Percentiles rank a stretch among this genome's conserved stretches.
phyloP scores from a whole-genome alignment of 768 basidiomycete genomes.

The Mycena vulgaris region DNA sequence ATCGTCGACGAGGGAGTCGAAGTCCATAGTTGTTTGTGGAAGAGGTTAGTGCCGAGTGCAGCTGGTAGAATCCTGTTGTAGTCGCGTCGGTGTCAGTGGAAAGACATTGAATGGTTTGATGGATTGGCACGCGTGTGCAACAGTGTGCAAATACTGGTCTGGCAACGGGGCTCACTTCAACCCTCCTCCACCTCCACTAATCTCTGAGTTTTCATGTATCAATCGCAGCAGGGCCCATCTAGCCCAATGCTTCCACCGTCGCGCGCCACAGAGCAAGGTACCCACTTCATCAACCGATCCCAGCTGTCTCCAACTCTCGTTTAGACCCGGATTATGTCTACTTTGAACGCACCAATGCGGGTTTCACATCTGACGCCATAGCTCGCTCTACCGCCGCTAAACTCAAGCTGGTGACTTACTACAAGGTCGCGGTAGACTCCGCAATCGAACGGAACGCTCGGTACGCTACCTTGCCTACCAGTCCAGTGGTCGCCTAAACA shows the following conservation, averaged over 20 bases:
- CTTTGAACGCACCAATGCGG: constrained; percentile 89
- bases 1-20: constrained; percentile 85
- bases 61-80: too few relatives aligned
- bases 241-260: constrained; percentile 36
- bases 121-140: too few relatives aligned
- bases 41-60: constrained; percentile 29
- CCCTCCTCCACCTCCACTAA: neutral
- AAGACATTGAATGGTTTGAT: constrained; percentile 36
- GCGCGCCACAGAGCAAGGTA: constrained; percentile 47
- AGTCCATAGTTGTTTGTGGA: constrained; percentile 68
- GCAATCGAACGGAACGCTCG: constrained; percentile 96
- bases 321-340: constrained; percentile 83
- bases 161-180: neutral
- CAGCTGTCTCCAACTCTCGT: neutral
- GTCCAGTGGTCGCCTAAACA: neutral
- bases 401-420: constrained; percentile 97
- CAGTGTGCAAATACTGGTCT: neutral
- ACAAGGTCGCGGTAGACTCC: constrained; percentile 97
- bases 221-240: constrained; percentile 35
- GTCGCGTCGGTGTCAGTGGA: constrained; percentile 35
- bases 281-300: constrained; percentile 41
- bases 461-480: constrained; percentile 56
- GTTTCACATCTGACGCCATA: constrained; percentile 89
- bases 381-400: constrained; percentile 95
- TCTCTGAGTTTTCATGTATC: constrained; percentile 13